Percentiles rank a stretch among this genome's conserved stretches.
These are phyloP conservation scores for Monosporozyma aerobia DNA, from an alignment of 805 yeast genomes.

Conservation along the genomic window DNA sequence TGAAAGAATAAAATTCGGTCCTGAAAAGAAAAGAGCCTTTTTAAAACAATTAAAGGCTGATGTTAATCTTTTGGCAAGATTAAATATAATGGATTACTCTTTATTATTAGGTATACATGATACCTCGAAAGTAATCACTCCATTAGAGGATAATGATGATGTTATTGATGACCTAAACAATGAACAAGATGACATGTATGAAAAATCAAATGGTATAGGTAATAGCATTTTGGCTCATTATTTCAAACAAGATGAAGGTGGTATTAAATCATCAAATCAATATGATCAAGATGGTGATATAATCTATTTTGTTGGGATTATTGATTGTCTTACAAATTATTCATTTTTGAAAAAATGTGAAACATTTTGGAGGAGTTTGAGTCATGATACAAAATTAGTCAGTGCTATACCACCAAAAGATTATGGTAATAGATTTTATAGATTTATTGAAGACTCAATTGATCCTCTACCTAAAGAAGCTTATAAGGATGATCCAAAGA, in stretches of 20 bases:
- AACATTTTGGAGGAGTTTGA: slow-evolving; percentile 72
- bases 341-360: slow-evolving; percentile 67
- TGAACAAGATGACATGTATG: not conserved
- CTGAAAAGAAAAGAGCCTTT: slow-evolving; percentile 50
- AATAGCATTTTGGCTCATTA: slow-evolving; percentile 22
- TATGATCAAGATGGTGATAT: slow-evolving; percentile 45
- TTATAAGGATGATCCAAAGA: slow-evolving; percentile 21
- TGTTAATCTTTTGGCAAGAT: slow-evolving; percentile 56
- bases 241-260: slow-evolving; percentile 78
- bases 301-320: slow-evolving; percentile 84
- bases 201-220: not conserved
- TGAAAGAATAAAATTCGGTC: slow-evolving; percentile 65
- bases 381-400: slow-evolving; percentile 57
- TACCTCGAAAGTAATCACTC: slow-evolving; percentile 43
- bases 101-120: slow-evolving; percentile 83
- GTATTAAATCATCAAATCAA: slow-evolving; percentile 60
- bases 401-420: slow-evolving; percentile 88
- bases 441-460: slow-evolving; percentile 46
- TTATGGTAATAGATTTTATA: slow-evolving; percentile 78
- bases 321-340: slow-evolving; percentile 83
- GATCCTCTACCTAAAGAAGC: slow-evolving; percentile 18
- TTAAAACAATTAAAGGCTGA: slow-evolving; percentile 67
- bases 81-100: slow-evolving; percentile 94
- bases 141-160: slow-evolving; percentile 2
- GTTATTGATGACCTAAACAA: not conserved